phyloP scores from a whole-genome alignment of 352 stramenopile species.

The Globisporangium iwayamae region DNA sequence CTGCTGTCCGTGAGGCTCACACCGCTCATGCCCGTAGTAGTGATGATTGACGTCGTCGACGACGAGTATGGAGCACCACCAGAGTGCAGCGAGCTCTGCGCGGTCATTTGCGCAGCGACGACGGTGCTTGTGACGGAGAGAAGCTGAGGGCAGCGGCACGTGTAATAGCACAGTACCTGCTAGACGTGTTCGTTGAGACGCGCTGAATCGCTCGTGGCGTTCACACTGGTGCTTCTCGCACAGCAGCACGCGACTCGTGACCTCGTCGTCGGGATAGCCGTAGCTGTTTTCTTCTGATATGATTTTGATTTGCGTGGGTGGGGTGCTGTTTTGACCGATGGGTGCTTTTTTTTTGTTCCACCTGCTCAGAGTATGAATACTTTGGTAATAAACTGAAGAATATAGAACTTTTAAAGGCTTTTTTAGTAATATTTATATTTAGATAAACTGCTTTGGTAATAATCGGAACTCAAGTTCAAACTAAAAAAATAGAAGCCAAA shows the following conservation, averaged over 20 bases:
- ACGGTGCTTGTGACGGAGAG: not conserved
- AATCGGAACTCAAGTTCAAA: no score
- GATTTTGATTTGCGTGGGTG: conserved; percentile 8
- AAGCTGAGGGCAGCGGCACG: not conserved
- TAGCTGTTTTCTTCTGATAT: not conserved
- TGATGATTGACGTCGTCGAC: not conserved
- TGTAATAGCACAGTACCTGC: not conserved
- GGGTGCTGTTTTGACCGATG: not conserved
- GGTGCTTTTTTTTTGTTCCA: not conserved
- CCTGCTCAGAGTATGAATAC: no score
- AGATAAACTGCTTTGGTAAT: no score
- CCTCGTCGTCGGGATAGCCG: not conserved
- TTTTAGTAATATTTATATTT: no score
- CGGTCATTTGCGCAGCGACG: not conserved
- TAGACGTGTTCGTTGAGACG: not conserved
- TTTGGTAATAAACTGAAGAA: not conserved
- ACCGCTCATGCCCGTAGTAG: not conserved
- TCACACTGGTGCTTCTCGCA: not conserved
- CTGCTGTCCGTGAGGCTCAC: not conserved
- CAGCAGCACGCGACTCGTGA: not conserved
- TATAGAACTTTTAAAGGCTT: not conserved
- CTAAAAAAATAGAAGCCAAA: no score
- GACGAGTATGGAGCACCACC: not conserved
- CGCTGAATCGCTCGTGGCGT: not conserved
- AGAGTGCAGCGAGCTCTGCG: not conserved